Conservation (phyloP, 2,329 filamentous ascomycete genomes). For the Botryotinia calthae region DNA sequence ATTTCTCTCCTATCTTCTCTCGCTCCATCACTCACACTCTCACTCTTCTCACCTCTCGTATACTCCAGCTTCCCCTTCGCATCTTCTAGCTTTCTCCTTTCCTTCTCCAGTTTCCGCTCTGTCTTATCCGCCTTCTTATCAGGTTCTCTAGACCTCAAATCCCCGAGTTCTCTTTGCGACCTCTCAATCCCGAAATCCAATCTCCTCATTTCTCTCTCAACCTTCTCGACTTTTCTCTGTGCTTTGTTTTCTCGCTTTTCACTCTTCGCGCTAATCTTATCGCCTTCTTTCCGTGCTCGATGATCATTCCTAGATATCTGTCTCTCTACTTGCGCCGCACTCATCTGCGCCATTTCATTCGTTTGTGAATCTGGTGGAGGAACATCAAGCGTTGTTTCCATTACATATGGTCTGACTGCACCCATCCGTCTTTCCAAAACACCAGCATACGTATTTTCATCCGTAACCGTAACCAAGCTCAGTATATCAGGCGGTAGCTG, state of each 20-base stretch:
- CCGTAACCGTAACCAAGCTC: slow-evolving; percentile 24
- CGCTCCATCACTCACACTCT: not conserved
- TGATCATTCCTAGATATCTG: slow-evolving; percentile 29
- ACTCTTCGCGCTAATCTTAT: slow-evolving; percentile 12
- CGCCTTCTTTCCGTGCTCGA: slow-evolving; percentile 32
- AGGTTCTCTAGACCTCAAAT: not conserved
- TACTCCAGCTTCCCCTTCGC: not conserved
- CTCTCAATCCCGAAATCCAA: not conserved
- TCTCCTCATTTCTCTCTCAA: not conserved
- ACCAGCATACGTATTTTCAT: slow-evolving; percentile 27
- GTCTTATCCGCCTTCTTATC: not conserved
- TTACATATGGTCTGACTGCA: slow-evolving; percentile 8
- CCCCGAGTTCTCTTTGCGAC: not conserved
- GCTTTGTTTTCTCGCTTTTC: not conserved
- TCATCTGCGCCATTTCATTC: slow-evolving; percentile 29
- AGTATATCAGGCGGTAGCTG: slow-evolving; percentile 29
- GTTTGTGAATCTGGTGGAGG: slow-evolving; percentile 21
- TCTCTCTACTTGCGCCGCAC: slow-evolving; percentile 34
- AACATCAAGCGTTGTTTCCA: slow-evolving; percentile 21
- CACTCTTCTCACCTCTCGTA: not conserved
- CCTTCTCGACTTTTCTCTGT: not conserved
- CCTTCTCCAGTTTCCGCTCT: not conserved
- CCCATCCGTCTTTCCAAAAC: slow-evolving; percentile 22
- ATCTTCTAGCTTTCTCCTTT: not conserved
- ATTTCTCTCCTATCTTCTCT: not conserved